Conservation (phyloP, 352 stramenopile genomes). For the Pythium phragmiticola region DNA sequence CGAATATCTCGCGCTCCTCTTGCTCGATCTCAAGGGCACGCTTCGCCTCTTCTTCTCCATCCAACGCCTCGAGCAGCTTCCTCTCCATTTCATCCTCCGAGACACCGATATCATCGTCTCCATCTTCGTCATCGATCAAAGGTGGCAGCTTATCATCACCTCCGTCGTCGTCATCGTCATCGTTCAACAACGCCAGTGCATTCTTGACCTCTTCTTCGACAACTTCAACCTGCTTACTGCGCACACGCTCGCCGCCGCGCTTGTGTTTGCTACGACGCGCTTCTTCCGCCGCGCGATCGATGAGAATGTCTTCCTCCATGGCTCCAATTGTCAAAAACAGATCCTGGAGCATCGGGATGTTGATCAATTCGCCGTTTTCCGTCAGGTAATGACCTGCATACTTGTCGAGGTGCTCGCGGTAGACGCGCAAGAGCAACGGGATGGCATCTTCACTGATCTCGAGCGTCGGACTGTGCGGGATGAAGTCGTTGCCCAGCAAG, state of each 20-base stretch:
- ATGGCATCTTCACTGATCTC: slow-evolving; percentile 99
- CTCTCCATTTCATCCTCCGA: slow-evolving; percentile 36
- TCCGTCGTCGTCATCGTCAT: slow-evolving; percentile 29
- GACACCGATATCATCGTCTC: slow-evolving; percentile 43
- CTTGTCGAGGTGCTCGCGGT: slow-evolving; percentile 88
- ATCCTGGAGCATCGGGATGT: slow-evolving; percentile 89
- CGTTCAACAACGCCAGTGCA: slow-evolving; percentile 48
- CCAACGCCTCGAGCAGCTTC: slow-evolving; percentile 57
- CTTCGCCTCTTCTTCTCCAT: slow-evolving; percentile 48
- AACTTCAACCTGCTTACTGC: slow-evolving; percentile 34
- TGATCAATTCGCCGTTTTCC: slow-evolving; percentile 85
- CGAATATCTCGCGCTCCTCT: slow-evolving; percentile 47
- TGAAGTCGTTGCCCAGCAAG: slow-evolving; percentile 99
- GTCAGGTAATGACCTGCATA: slow-evolving; percentile 93
- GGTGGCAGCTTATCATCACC: slow-evolving; percentile 32
- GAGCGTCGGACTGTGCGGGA: slow-evolving; percentile 97
- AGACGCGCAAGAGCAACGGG: slow-evolving; percentile 90
- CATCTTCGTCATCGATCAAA: slow-evolving; percentile 37
- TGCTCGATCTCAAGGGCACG: slow-evolving; percentile 40
- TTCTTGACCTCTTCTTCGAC: slow-evolving; percentile 46
- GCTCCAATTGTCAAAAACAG: slow-evolving; percentile 92
- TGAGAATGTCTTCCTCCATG: slow-evolving; percentile 94
- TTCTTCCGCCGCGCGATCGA: slow-evolving; percentile 62
- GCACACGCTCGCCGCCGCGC: slow-evolving; percentile 25
- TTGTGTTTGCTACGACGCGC: slow-evolving; percentile 35